A percentile compares a stretch with the other conserved stretches of the same genome.
phyloP scores from a whole-genome alignment of 805 yeast genomes.

The Lipomyces orientalis region DNA sequence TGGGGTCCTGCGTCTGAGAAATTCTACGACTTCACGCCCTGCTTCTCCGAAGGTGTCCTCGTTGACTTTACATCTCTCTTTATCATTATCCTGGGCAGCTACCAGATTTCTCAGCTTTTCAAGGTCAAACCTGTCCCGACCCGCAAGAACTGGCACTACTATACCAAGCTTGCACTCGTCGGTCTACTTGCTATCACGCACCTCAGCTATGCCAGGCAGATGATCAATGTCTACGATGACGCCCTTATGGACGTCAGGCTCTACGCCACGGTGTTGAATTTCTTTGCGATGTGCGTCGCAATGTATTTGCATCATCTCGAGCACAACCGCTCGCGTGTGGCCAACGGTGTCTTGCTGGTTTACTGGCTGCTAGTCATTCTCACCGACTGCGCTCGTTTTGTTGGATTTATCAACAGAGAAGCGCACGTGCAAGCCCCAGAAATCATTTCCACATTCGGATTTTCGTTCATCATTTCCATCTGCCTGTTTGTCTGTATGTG shows the following conservation, averaged over 20 bases:
- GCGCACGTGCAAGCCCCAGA: conserved; percentile 30
- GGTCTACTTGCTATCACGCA: conserved; percentile 39
- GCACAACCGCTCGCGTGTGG: conserved; percentile 65
- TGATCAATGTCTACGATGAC: conserved; percentile 42
- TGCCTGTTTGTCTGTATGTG: conserved; percentile 29
- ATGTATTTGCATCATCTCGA: conserved; percentile 71
- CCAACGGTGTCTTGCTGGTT: conserved; percentile 70
- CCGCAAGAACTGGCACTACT: conserved; percentile 38
- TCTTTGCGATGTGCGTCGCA: conserved; percentile 57
- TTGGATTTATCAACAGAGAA: conserved; percentile 47
- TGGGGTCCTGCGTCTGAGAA: conserved; percentile 47
- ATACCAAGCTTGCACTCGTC: conserved; percentile 37
- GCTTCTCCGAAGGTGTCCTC: conserved; percentile 49
- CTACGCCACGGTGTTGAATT: conserved; percentile 49
- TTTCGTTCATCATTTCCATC: conserved; percentile 33
- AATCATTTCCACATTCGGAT: conserved; percentile 31
- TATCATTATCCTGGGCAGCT: not conserved
- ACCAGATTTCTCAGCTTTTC: conserved; percentile 27
- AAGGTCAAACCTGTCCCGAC: conserved; percentile 38
- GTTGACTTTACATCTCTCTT: conserved; percentile 42
- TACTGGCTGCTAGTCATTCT: conserved; percentile 69
- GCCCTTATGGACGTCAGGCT: conserved; percentile 43
- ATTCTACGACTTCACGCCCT: conserved; percentile 45
- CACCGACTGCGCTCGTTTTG: conserved; percentile 52
- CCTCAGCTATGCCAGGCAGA: conserved; percentile 26